Percentiles rank a stretch among this genome's conserved stretches.
phyloP scores from a whole-genome alignment of 257 asterid genomes.

The Solanum pimpinellifolium region DNA sequence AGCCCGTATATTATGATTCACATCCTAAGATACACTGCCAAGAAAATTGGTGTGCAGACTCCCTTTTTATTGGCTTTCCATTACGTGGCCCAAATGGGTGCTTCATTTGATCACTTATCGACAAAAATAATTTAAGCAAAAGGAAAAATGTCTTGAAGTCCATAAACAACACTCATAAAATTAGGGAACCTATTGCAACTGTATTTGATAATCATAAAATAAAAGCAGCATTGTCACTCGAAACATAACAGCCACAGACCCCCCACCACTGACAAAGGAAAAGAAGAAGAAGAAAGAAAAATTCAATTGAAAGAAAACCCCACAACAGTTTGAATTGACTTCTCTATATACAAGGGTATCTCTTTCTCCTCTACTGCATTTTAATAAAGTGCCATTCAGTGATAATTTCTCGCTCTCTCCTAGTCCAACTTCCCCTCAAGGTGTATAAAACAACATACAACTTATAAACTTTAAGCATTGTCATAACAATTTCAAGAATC shows the following conservation, averaged over 20 bases:
- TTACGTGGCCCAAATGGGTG: background rate
- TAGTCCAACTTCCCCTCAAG: background rate
- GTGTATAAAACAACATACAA: background rate
- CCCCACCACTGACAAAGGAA: background rate
- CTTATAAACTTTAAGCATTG: background rate
- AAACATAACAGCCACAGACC: background rate
- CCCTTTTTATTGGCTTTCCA: background rate
- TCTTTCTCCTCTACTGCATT: background rate
- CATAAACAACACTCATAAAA: background rate
- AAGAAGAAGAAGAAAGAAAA: background rate
- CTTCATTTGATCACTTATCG: background rate
- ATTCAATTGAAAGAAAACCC: background rate
- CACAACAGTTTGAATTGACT: background rate
- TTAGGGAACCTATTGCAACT: background rate
- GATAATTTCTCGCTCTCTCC: background rate
- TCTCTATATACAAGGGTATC: background rate
- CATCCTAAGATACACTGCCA: background rate
- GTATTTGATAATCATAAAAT: background rate
- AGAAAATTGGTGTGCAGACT: background rate
- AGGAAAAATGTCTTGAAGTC: background rate
- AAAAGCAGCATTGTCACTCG: background rate
- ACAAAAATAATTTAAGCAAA: background rate
- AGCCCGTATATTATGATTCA: background rate
- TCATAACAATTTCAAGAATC: background rate
- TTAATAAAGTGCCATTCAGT: background rate